Evolutionary conservation across 768 basidiomycete species (phyloP).

Genomic region (Gelatoporia subvermispora): DNA sequence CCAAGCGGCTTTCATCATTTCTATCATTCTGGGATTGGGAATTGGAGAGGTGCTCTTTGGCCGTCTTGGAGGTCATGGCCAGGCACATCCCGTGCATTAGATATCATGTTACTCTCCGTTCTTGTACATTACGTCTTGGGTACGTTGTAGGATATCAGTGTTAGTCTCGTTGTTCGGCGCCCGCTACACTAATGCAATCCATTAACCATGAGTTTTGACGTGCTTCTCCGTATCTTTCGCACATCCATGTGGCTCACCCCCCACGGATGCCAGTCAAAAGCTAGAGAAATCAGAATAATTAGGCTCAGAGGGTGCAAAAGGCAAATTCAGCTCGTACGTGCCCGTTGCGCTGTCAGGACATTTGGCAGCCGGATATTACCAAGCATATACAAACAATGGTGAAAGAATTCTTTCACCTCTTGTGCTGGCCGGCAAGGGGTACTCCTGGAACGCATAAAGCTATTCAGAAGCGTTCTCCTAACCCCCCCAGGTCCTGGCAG

Average conservation of each 20-base stretch:
- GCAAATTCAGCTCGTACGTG: not conserved
- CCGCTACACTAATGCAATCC: too few species aligned
- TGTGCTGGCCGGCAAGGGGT: slow-evolving; percentile 5
- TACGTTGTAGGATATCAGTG: not conserved
- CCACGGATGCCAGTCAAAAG: not conserved
- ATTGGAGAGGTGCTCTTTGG: slow-evolving; percentile 74
- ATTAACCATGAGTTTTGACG: too few species aligned
- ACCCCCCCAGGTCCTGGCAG: not conserved
- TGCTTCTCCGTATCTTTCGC: too few species aligned
- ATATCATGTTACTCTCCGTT: too few species aligned
- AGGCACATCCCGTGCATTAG: too few species aligned
- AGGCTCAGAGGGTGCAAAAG: too few species aligned
- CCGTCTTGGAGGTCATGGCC: slow-evolving; percentile 23
- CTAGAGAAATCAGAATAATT: not conserved
- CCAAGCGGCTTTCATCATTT: slow-evolving; percentile 71
- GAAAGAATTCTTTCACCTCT: slow-evolving; percentile 25
- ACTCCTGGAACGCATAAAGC: slow-evolving; percentile 8
- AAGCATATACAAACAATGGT: slow-evolving; percentile 17
- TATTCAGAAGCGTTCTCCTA: not conserved
- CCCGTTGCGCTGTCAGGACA: not conserved
- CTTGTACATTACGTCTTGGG: too few species aligned
- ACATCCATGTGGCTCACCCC: too few species aligned
- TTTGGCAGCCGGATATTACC: not conserved
- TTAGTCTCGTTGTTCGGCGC: too few species aligned
- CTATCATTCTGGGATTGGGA: slow-evolving; percentile 65